Percentiles rank a stretch among this genome's conserved stretches.
Conservation (phyloP, 2,329 filamentous ascomycete genomes). For the Botryotinia convoluta region DNA sequence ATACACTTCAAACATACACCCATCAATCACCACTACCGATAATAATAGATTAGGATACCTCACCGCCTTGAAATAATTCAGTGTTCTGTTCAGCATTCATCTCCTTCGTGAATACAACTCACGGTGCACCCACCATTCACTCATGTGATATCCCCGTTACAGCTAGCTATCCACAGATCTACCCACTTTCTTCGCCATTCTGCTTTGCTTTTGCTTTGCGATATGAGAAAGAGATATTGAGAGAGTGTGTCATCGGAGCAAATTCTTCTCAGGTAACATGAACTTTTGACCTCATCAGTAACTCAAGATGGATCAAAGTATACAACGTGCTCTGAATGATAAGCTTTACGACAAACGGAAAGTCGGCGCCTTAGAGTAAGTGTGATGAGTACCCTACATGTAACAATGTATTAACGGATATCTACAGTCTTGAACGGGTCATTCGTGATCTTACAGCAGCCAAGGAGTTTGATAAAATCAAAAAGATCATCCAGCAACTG, state of each 20-base stretch:
- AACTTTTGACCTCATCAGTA: neutral
- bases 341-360: constrained; percentile 99
- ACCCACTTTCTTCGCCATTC: constrained; percentile 13
- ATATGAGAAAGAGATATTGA: constrained; percentile 17
- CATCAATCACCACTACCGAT: neutral
- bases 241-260: constrained; percentile 5
- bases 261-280: neutral
- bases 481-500: constrained; percentile 88
- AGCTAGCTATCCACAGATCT: constrained; percentile 10
- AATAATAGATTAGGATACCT: neutral
- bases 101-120: neutral
- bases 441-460: constrained; percentile 79
- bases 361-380: constrained; percentile 91
- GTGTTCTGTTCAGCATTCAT: neutral
- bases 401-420: constrained; percentile 13
- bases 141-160: constrained; percentile 14
- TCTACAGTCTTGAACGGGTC: constrained; percentile 74
- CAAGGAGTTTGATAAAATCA: constrained; percentile 77
- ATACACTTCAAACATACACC: neutral
- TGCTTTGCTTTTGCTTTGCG: constrained; percentile 5
- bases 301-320: constrained; percentile 73
- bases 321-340: constrained; percentile 90
- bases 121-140: constrained; percentile 5
- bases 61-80: neutral
- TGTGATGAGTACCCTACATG: neutral